Conservation (phyloP, 176 grass and related monocot genomes). For the Bonia amplexicaulis region DNA sequence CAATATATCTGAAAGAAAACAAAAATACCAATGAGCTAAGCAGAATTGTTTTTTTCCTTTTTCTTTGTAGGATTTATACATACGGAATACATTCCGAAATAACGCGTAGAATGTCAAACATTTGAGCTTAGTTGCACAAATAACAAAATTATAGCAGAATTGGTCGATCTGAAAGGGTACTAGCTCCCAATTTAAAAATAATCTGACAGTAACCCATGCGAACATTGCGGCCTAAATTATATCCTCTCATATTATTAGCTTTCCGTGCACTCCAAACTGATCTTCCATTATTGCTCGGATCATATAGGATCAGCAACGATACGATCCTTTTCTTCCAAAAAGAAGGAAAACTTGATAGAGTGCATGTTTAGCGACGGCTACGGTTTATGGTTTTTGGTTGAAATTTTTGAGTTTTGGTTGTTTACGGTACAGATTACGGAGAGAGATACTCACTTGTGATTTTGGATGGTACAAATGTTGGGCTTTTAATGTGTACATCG, state of each 20-base stretch:
- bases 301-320: not conserved
- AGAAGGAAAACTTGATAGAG: not conserved
- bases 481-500: too few species aligned
- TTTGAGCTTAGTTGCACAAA: not conserved
- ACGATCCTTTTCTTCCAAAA: not conserved
- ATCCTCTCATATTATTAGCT: not conserved
- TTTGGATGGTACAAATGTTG: too few species aligned
- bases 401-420: too few species aligned
- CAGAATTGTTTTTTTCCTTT: not conserved
- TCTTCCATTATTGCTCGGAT: not conserved
- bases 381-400: too few species aligned
- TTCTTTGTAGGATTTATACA: not conserved
- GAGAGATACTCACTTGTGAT: too few species aligned
- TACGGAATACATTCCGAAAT: not conserved
- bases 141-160: not conserved
- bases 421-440: too few species aligned
- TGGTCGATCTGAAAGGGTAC: not conserved
- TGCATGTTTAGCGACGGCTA: too few species aligned
- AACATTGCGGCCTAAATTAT: not conserved
- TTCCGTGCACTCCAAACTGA: constrained; percentile 17
- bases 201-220: not conserved
- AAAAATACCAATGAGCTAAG: not conserved
- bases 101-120: not conserved
- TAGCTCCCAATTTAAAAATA: not conserved
- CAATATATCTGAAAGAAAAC: not conserved